Evolutionary conservation across 371 early-diverging fungal genomes (phyloP), one percentile per base, ranked within the genome.

Genomic region (Dipsacomyces acuminosporus): DNA sequence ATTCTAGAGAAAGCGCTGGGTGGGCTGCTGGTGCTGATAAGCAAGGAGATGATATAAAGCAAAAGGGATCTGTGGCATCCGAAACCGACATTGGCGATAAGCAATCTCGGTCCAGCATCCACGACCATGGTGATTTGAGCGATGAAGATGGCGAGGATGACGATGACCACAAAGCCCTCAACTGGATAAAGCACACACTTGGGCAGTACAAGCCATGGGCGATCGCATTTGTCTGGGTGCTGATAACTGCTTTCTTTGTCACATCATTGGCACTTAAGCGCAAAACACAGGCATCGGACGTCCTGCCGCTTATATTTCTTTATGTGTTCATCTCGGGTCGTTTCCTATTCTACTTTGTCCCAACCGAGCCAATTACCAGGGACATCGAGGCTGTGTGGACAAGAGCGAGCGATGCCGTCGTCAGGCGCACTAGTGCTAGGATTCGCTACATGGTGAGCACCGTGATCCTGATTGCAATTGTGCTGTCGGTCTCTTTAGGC

Each of bases 191-290:
- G 48, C 34, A 9, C 22, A 11, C 57, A n/a, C 4, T 8, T 5
- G 9, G 15, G 9, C 35, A 48, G 30, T 42, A 67, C 45, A 58
- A 49, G 50, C 43, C 41, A 20, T 59, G 42, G 48, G 19, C 46
- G 35, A 54, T 77, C 40, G 48, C 62, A 11, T 54, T 59, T 25
- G 45, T 77, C 51, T 81, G 78, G 78, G 17, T 71, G 2, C 41
- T 74, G 14, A 1, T 77, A 19, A 83, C 83, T 22, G 76, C 67
- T 22, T 83, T 72, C 58, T 71, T 77, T 30, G 57, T 78, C 35
- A 74, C 75, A 9, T 56, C 76, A 21, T 60, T 76, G 33, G 65
- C 67, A 23, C 34, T 74, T 9, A 41, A 55, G 23, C 52, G 35
- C 11, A 51, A 63, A 46, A 58, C 51, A 23, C 74, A 72, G 55